Conservation (phyloP, 345 rosid species). For the Populus pruinosa region DNA sequence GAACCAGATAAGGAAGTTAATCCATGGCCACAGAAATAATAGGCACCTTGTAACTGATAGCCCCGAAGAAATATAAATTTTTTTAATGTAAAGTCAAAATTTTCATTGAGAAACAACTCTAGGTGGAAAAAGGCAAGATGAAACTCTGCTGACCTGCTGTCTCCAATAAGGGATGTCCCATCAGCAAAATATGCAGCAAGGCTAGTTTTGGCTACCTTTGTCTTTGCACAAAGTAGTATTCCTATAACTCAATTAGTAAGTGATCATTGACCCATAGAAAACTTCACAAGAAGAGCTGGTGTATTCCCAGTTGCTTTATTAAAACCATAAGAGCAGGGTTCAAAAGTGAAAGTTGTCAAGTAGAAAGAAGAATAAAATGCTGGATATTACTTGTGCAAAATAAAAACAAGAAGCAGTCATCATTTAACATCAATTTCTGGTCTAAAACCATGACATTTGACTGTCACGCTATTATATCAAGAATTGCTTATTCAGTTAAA, state of each 20-base stretch:
- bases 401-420: background rate
- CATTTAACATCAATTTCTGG: background rate
- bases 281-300: background rate
- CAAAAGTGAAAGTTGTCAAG: background rate
- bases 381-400: background rate
- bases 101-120: background rate
- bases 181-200: conserved; percentile 80
- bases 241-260: conserved; percentile 41
- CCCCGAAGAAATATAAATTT: background rate
- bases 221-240: conserved; percentile 85
- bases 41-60: background rate
- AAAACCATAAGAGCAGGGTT: background rate
- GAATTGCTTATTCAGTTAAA: background rate
- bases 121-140: background rate
- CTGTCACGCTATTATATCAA: background rate
- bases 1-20: background rate
- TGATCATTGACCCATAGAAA: conserved; percentile 12
- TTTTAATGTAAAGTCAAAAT: background rate
- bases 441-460: background rate
- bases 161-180: conserved; percentile 60
- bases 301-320: background rate
- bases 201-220: conserved; percentile 70
- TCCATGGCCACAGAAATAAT: background rate
- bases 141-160: conserved; percentile 38
- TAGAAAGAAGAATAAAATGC: background rate